Percentiles rank a stretch among this genome's conserved stretches.
These are phyloP conservation scores for Yamadazyma triangularis DNA, from an alignment of 1,139 yeast species.

Conservation along the genomic window DNA sequence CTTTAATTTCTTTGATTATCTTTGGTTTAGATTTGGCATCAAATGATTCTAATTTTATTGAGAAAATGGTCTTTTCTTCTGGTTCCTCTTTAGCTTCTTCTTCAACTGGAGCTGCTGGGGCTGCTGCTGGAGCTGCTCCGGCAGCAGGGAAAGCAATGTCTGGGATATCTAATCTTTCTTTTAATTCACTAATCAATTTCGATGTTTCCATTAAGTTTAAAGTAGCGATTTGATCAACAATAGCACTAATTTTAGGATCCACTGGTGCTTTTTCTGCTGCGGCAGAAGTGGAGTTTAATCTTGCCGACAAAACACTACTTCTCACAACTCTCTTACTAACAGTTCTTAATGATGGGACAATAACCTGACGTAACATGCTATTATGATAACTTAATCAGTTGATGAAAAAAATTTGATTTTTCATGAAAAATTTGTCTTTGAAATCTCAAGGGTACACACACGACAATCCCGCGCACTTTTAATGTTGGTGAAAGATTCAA, in stretches of 20 bases:
- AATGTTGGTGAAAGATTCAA: too few relatives aligned
- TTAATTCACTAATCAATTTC: conserved; percentile 74
- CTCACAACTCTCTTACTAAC: conserved; percentile 8
- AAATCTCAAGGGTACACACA: too few relatives aligned
- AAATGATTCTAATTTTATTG: conserved; percentile 86
- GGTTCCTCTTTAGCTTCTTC: conserved; percentile 77
- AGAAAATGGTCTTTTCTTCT: conserved; percentile 92
- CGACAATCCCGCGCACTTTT: too few relatives aligned
- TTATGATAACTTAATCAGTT: too few relatives aligned
- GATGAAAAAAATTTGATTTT: conserved; percentile 2
- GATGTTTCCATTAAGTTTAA: conserved; percentile 90
- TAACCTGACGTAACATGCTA: conserved; percentile 28
- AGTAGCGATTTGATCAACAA: conserved; percentile 87
- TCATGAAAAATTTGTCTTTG: too few relatives aligned
- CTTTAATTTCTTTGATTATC: conserved; percentile 95
- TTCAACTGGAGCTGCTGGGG: conserved; percentile 66
- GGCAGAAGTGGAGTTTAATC: conserved; percentile 44
- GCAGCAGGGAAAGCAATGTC: conserved; percentile 86
- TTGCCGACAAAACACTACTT: not conserved
- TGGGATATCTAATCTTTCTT: conserved; percentile 83
- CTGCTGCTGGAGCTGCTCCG: conserved; percentile 65
- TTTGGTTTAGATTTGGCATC: conserved; percentile 96
- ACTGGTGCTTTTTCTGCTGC: conserved; percentile 46
- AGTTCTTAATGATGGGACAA: conserved; percentile 31
- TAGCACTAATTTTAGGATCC: conserved; percentile 82